Percentiles rank a stretch among this genome's conserved stretches.
phyloP scores from a whole-genome alignment of 768 basidiomycete genomes.

The Lyophyllum atratum region DNA sequence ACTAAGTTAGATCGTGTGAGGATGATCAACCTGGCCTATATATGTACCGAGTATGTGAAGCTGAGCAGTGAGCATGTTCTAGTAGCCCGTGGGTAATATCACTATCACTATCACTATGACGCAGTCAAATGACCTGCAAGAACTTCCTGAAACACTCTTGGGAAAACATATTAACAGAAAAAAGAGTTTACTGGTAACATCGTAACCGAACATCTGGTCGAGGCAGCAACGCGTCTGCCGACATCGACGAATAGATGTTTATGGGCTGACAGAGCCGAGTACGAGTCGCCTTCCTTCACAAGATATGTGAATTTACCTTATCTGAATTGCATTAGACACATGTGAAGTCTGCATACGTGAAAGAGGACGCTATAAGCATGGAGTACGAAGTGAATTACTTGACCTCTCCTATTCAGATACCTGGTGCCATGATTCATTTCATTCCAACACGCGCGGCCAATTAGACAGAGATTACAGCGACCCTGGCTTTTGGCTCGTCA shows the following conservation, averaged over 20 bases:
- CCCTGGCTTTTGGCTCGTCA: no score
- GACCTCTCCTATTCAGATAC: background rate
- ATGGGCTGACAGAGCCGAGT: slow-evolving; percentile 57
- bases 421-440: slow-evolving; percentile 14
- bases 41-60: background rate
- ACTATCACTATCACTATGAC: no score
- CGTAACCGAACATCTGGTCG: no score
- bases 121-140: no score
- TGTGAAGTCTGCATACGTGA: slow-evolving; percentile 54
- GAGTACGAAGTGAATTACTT: no score
- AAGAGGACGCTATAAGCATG: slow-evolving; percentile 54
- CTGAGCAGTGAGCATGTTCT: background rate
- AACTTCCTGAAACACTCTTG: no score
- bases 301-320: background rate
- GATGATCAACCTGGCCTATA: background rate
- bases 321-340: slow-evolving; percentile 33
- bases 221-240: no score
- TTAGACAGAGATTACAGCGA: slow-evolving; percentile 34
- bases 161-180: no score
- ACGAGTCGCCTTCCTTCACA: slow-evolving; percentile 34
- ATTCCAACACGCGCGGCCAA: slow-evolving; percentile 44
- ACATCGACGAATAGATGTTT: slow-evolving; percentile 59
- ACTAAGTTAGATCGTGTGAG: background rate
- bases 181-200: no score
- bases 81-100: no score